phyloP scores from a whole-genome alignment of 768 basidiomycete species.

The Phylloporus sp. region DNA sequence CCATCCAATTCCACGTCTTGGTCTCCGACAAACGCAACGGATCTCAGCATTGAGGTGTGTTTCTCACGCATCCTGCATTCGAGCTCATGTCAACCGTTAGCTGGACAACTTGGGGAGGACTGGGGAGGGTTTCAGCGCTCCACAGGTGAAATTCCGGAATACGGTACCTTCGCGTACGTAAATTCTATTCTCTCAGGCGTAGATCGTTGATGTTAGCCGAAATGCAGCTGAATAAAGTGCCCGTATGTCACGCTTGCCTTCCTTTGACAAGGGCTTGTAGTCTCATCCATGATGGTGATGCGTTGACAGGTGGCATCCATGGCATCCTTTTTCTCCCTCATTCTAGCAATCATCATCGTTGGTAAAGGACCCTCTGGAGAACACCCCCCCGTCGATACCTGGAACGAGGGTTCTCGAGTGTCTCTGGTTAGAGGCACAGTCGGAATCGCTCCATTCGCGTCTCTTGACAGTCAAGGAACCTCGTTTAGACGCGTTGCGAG shows the following conservation, averaged over 20 bases:
- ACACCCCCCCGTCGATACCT: not conserved
- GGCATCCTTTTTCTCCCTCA: too few species aligned
- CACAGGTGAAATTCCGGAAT: not conserved
- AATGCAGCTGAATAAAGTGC: too few species aligned
- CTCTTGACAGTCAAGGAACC: not conserved
- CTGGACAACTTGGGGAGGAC: not conserved
- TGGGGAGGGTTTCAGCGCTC: not conserved
- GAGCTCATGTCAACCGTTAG: not conserved
- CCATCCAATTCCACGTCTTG: too few species aligned
- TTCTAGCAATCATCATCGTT: too few species aligned
- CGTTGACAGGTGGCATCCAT: too few species aligned
- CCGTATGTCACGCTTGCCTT: too few species aligned
- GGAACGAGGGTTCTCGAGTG: not conserved
- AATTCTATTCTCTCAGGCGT: too few species aligned
- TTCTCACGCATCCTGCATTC: not conserved
- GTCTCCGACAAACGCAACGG: not conserved
- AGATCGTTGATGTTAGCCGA: too few species aligned
- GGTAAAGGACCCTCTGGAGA: not conserved
- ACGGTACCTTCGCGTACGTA: not conserved
- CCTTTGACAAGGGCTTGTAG: too few species aligned
- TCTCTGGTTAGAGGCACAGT: not conserved
- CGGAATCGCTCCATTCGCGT: not conserved
- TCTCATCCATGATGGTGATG: too few species aligned
- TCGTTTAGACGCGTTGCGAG: not conserved
- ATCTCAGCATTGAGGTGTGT: not conserved